These are phyloP conservation scores for Backusella macrospora DNA, from an alignment of 192 early-diverging fungal genomes.

Conservation along the genomic window DNA sequence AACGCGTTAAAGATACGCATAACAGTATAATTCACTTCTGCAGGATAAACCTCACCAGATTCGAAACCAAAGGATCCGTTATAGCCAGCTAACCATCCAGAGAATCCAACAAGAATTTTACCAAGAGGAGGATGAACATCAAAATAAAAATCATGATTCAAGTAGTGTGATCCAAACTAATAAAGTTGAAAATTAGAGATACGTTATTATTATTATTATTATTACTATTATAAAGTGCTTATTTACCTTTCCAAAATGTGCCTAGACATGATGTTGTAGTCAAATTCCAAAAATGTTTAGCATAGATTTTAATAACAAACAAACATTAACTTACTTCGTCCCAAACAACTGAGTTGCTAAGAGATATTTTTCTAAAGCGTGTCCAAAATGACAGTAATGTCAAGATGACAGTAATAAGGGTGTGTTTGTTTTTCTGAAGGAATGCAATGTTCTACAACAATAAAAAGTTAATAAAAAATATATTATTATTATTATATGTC, in stretches of 20 bases:
- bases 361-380: constrained; percentile 63
- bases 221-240: not conserved
- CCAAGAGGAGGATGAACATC: constrained; percentile 99
- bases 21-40: constrained; percentile 78
- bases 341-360: constrained; percentile 67
- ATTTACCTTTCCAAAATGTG: constrained; percentile 62
- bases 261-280: constrained; percentile 23
- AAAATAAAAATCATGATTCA: constrained; percentile 93
- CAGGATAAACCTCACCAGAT: constrained; percentile 78
- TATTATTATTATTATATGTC: not conserved
- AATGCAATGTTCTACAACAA: constrained; percentile 43
- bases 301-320: not conserved
- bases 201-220: not conserved
- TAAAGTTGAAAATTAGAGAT: not conserved
- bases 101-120: constrained; percentile 92
- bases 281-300: not conserved
- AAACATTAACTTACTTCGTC: constrained; percentile 61
- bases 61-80: constrained; percentile 88
- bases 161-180: constrained; percentile 93
- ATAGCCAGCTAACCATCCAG: constrained; percentile 85
- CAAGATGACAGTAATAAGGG: constrained; percentile 52
- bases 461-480: constrained; percentile 5
- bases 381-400: constrained; percentile 70
- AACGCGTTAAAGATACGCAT: constrained; percentile 91
- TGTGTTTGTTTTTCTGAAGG: constrained; percentile 51